These are phyloP conservation scores for Carpinus viminea DNA, from an alignment of 306 rosid genomes.

Conservation along the genomic window DNA sequence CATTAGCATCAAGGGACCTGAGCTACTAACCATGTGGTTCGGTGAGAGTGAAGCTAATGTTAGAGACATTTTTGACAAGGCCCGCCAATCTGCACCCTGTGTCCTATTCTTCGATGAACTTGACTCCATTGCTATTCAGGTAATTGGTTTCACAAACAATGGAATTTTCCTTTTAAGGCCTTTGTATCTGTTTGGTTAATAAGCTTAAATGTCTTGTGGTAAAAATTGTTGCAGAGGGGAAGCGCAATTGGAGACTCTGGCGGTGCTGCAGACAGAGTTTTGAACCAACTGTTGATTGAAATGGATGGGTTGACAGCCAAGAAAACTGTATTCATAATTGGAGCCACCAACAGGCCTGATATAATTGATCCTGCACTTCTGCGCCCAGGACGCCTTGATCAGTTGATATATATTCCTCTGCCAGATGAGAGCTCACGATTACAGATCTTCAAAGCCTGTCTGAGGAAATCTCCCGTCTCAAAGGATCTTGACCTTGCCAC, in stretches of 20 bases:
- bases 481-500: background rate
- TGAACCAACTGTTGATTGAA: background rate
- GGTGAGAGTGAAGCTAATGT: constrained; percentile 1
- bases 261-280: background rate
- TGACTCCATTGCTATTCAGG: background rate
- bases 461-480: background rate
- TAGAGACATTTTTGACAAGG: background rate
- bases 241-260: background rate
- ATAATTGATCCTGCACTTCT: background rate
- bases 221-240: background rate
- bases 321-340: background rate
- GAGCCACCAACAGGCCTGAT: background rate
- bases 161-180: no score
- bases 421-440: background rate
- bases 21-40: background rate
- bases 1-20: background rate
- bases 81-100: background rate
- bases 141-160: no score
- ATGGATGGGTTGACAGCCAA: background rate
- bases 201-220: no score
- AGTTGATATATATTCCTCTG: background rate
- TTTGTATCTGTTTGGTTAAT: no score
- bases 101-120: background rate
- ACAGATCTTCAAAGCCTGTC: background rate
- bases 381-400: background rate